Percentiles rank a stretch among this genome's conserved stretches.
phyloP scores from a whole-genome alignment of 78 protist species.

The Goniomonas avonlea region DNA sequence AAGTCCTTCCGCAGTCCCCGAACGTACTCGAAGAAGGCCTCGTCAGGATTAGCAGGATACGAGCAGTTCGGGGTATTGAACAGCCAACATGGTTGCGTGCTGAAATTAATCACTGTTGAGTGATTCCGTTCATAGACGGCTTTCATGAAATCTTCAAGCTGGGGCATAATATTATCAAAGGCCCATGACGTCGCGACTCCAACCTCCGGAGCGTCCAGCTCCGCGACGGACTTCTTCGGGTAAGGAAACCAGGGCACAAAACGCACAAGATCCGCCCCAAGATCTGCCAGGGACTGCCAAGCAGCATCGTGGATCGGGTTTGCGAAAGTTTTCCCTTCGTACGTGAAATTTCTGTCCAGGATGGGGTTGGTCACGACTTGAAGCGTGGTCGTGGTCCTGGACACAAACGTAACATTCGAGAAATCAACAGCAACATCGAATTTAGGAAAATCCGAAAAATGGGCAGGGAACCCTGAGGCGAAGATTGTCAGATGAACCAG shows the following conservation, averaged over 20 bases:
- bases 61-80: background rate
- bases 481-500: too few relatives aligned
- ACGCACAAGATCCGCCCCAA: background rate
- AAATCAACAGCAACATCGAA: constrained; percentile 12
- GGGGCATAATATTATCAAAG: background rate
- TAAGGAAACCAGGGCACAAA: background rate
- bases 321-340: too few relatives aligned
- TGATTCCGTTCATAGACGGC: background rate
- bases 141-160: background rate
- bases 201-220: background rate
- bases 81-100: constrained; percentile 17
- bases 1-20: background rate
- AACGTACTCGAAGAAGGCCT: background rate
- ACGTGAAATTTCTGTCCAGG: background rate
- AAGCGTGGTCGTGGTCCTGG: background rate
- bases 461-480: too few relatives aligned
- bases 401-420: background rate
- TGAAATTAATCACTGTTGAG: background rate
- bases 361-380: constrained; percentile 14
- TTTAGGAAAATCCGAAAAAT: too few relatives aligned
- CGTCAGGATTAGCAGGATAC: background rate
- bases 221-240: background rate
- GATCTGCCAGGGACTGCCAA: background rate
- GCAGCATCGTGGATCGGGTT: background rate
- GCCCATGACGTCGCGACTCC: background rate